Percentiles rank a stretch among this genome's conserved stretches.
These are phyloP conservation scores for Microascus cirrosus DNA, from an alignment of 2,329 filamentous ascomycete species.

Conservation along the genomic window DNA sequence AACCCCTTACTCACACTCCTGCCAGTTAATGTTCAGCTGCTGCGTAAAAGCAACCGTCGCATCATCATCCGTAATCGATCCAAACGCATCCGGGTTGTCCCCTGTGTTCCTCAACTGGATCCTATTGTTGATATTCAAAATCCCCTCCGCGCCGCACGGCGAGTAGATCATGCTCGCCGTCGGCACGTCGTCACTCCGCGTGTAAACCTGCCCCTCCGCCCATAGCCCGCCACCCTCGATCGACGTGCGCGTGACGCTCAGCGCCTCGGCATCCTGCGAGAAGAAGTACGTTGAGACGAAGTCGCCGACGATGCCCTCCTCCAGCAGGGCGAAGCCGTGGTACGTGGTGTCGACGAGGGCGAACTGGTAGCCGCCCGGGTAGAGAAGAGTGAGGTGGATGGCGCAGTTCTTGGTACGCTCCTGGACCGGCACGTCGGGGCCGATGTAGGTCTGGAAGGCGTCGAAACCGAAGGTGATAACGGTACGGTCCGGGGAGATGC, in stretches of 20 bases:
- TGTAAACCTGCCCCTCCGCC: slow-evolving; percentile 31
- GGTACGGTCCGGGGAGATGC: slow-evolving; percentile 28
- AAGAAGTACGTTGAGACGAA: slow-evolving; percentile 37
- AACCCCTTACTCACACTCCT: slow-evolving; percentile 5
- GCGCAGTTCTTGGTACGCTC: slow-evolving; percentile 35
- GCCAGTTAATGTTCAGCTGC: slow-evolving; percentile 24
- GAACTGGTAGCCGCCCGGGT: slow-evolving; percentile 35
- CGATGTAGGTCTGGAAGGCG: slow-evolving; percentile 33
- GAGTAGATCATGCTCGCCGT: slow-evolving; percentile 32
- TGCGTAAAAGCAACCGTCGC: slow-evolving; percentile 26
- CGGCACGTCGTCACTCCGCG: slow-evolving; percentile 30
- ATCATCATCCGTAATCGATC: slow-evolving; percentile 25
- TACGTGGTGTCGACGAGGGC: slow-evolving; percentile 34
- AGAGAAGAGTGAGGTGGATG: slow-evolving; percentile 32
- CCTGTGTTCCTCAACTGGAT: slow-evolving; percentile 20
- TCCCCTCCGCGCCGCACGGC: slow-evolving; percentile 31
- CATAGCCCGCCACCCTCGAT: slow-evolving; percentile 29
- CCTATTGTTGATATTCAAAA: slow-evolving; percentile 29
- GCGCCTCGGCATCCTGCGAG: slow-evolving; percentile 29
- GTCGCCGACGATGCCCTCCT: slow-evolving; percentile 27
- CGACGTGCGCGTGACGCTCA: slow-evolving; percentile 30
- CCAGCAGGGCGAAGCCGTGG: slow-evolving; percentile 35
- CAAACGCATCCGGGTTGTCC: slow-evolving; percentile 18
- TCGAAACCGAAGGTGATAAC: slow-evolving; percentile 37
- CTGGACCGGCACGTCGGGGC: slow-evolving; percentile 21